Evolutionary conservation across 768 basidiomycete genomes (phyloP).

Genomic region (Mycena venus): DNA sequence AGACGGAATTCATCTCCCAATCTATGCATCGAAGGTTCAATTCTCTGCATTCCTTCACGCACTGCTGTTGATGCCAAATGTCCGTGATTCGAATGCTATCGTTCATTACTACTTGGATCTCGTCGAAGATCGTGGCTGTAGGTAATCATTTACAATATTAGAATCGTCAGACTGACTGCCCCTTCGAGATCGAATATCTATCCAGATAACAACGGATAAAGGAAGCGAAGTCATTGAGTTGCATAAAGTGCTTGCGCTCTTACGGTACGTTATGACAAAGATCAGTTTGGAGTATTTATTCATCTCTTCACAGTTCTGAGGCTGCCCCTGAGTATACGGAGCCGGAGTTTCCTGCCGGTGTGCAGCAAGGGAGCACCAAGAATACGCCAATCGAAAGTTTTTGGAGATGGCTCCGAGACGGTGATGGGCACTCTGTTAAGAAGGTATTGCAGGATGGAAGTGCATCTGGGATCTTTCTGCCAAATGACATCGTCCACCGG

Average conservation of each 20-base stretch:
- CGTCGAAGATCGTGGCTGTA: slow-evolving; percentile 4
- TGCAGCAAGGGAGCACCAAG: neutral
- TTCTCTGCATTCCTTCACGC: neutral
- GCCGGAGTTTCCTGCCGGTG: neutral
- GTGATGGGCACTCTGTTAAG: neutral
- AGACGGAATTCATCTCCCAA: slow-evolving; percentile 8
- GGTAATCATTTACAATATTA: neutral
- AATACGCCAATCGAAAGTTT: slow-evolving; percentile 16
- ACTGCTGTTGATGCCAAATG: neutral
- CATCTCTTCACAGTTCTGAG: neutral
- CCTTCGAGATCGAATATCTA: neutral
- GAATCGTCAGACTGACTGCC: too few species aligned
- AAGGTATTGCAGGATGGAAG: neutral
- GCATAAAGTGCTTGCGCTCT: neutral
- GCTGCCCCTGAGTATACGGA: neutral
- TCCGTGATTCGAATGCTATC: neutral
- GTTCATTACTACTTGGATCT: neutral
- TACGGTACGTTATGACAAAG: neutral
- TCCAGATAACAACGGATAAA: neutral
- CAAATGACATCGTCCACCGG: slow-evolving; percentile 3
- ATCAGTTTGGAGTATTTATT: neutral
- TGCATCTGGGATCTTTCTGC: neutral
- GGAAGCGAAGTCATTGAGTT: neutral
- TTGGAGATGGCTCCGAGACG: neutral
- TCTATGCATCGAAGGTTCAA: slow-evolving; percentile 8